phyloP scores from a whole-genome alignment of 495 filamentous ascomycete species.

The Neurospora sp. region DNA sequence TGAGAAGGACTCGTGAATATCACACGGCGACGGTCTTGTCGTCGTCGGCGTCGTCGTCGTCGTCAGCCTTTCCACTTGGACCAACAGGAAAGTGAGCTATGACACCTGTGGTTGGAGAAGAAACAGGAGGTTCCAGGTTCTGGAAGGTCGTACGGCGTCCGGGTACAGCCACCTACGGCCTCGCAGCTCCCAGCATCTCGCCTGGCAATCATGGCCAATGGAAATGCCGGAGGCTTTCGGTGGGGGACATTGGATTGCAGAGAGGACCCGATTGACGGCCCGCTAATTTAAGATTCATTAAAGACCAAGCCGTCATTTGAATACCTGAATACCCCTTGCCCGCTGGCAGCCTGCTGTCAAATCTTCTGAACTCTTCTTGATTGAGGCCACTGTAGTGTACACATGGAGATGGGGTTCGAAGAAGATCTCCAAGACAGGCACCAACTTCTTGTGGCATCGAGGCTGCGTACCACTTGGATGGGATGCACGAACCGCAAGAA shows the following conservation, averaged over 20 bases:
- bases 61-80: slow-evolving; percentile 13
- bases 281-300: background rate
- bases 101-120: background rate
- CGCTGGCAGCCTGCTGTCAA: background rate
- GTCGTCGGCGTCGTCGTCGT: slow-evolving; percentile 12
- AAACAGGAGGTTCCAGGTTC: background rate
- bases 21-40: background rate
- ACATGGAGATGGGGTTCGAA: background rate
- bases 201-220: background rate
- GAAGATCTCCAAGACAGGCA: background rate
- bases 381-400: background rate
- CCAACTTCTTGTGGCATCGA: background rate
- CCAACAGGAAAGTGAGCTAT: slow-evolving; percentile 1
- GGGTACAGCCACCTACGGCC: background rate
- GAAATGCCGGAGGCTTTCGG: background rate
- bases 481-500: no score
- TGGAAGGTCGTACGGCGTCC: background rate
- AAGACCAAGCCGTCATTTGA: background rate
- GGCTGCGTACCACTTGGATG: background rate
- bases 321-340: background rate
- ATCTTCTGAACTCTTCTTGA: background rate
- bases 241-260: background rate
- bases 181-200: background rate
- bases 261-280: background rate
- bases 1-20: background rate